Conservation (phyloP, 2,329 filamentous ascomycete species). For the Penicillium polonicum region DNA sequence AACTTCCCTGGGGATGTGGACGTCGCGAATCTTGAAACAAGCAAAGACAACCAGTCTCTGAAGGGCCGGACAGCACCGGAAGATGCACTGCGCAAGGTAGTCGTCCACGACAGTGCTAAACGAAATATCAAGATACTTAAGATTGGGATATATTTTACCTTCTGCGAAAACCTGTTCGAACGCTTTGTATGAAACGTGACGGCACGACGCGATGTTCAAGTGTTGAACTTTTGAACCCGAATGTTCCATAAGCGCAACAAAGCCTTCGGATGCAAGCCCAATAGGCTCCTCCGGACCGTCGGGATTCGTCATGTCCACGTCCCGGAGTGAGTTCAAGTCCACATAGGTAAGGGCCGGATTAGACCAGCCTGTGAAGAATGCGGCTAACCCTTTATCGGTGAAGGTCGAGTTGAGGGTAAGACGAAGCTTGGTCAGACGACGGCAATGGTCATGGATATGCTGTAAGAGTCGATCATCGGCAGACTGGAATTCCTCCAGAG, state of each 20-base stretch:
- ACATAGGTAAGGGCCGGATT: constrained; percentile 69
- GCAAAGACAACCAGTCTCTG: constrained; percentile 61
- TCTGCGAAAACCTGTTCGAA: constrained; percentile 72
- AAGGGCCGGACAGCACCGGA: constrained; percentile 48
- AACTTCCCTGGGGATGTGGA: constrained; percentile 57
- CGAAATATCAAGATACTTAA: constrained; percentile 72
- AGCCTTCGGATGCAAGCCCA: constrained; percentile 73
- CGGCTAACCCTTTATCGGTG: constrained; percentile 70
- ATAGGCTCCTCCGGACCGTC: constrained; percentile 61
- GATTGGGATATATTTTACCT: constrained; percentile 62
- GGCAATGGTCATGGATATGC: constrained; percentile 69
- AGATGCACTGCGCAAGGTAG: constrained; percentile 45
- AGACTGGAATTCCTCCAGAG: constrained; percentile 66
- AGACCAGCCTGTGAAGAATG: constrained; percentile 72
- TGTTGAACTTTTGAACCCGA: constrained; percentile 65
- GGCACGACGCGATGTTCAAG: constrained; percentile 79
- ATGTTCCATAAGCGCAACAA: constrained; percentile 79
- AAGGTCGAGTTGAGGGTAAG: constrained; percentile 73
- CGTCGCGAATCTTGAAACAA: constrained; percentile 59
- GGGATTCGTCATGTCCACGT: constrained; percentile 69
- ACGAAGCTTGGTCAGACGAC: constrained; percentile 69
- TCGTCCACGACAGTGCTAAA: constrained; percentile 56
- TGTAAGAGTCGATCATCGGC: constrained; percentile 69
- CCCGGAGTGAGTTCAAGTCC: constrained; percentile 75
- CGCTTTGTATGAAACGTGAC: constrained; percentile 70